phyloP scores from a whole-genome alignment of 2,329 filamentous ascomycete genomes.

The Trichophyton schoenleinii region DNA sequence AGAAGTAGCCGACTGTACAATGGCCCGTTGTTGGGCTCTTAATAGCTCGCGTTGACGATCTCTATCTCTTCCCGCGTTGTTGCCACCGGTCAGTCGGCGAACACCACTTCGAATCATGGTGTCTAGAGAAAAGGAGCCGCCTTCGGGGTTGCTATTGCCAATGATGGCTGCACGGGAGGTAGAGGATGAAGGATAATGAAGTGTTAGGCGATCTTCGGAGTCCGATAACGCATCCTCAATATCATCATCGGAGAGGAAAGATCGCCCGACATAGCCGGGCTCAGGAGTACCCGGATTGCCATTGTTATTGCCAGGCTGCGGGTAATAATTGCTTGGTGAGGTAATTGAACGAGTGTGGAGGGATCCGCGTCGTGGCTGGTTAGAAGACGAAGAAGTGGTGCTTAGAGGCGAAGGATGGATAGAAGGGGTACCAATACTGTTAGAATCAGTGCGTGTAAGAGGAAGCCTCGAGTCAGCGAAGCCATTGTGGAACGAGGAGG shows the following conservation, averaged over 20 bases:
- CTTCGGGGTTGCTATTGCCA: conserved; percentile 19
- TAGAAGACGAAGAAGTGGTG: conserved; percentile 22
- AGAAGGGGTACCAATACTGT: conserved; percentile 48
- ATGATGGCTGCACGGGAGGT: conserved; percentile 10
- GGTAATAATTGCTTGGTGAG: conserved; percentile 51
- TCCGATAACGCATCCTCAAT: conserved; percentile 68
- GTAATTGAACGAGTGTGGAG: conserved; percentile 76
- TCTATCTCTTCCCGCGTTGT: conserved; percentile 29
- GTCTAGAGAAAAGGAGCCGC: conserved; percentile 33
- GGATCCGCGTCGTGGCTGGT: conserved; percentile 44
- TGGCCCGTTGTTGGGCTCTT: conserved; percentile 31
- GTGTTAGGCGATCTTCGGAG: conserved; percentile 52
- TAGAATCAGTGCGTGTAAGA: conserved; percentile 39
- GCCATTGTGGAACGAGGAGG: conserved; percentile 71
- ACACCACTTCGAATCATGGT: conserved; percentile 36
- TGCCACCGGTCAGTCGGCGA: conserved; percentile 36
- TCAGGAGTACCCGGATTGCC: conserved; percentile 15
- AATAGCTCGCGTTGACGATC: conserved; percentile 35
- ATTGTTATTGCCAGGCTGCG: conserved; percentile 19
- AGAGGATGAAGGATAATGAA: conserved; percentile 17
- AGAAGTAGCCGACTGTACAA: conserved; percentile 23
- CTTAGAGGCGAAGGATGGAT: conserved; percentile 32
- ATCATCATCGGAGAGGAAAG: conserved; percentile 67
- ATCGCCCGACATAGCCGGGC: conserved; percentile 44
- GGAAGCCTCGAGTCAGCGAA: conserved; percentile 61